Evolutionary conservation across 495 filamentous ascomycete species (phyloP).

Genomic region (Podospora pseudopauciseta): DNA sequence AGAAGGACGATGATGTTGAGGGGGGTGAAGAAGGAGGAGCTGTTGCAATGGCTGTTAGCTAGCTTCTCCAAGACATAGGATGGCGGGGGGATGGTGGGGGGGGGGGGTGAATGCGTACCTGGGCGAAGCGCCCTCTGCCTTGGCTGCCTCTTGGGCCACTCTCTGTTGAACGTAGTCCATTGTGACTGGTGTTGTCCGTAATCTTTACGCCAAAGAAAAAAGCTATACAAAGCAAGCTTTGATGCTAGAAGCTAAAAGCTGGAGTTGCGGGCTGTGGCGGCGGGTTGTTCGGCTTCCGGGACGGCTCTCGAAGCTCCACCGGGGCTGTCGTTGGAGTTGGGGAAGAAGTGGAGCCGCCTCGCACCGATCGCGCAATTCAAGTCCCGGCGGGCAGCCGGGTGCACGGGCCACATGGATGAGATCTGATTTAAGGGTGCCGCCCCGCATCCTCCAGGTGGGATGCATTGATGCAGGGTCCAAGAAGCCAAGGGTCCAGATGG

Average conservation of each 20-base stretch:
- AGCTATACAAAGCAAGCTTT: not conserved
- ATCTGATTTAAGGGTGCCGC: not conserved
- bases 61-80: conserved; percentile 9
- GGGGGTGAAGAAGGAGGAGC: conserved; percentile 64
- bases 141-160: conserved; percentile 47
- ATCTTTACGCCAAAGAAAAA: not conserved
- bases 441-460: not conserved
- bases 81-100: conserved; percentile 20
- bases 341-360: not conserved
- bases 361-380: not conserved
- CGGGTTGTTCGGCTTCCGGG: not conserved
- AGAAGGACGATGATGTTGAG: conserved; percentile 74
- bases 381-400: not conserved
- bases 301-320: not conserved
- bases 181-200: conserved; percentile 7
- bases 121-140: conserved; percentile 17
- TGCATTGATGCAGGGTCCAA: not conserved
- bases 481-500: not conserved
- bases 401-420: not conserved
- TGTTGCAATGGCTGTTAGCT: conserved; percentile 20
- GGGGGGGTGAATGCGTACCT: conserved; percentile 22
- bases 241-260: not conserved
- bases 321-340: not conserved
- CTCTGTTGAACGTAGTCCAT: conserved; percentile 58
- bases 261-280: not conserved